Percentiles rank a stretch among this genome's conserved stretches.
Evolutionary conservation across 495 filamentous ascomycete species (phyloP).

Genomic region (Aspergillus indologenus): DNA sequence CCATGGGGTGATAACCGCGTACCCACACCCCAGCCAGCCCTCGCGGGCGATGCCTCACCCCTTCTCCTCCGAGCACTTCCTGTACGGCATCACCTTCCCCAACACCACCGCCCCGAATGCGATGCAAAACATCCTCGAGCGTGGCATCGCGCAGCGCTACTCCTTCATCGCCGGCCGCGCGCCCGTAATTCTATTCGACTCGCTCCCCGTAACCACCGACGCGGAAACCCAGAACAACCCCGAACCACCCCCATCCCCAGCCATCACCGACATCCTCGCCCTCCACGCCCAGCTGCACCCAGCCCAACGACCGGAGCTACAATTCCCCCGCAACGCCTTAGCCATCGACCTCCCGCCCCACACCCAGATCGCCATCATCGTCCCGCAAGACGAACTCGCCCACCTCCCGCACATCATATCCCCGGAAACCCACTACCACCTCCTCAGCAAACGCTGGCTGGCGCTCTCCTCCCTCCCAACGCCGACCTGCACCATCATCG

Average conservation of each 20-base stretch:
- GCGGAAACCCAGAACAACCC: not conserved
- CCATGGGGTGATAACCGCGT: not conserved
- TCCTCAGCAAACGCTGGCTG: constrained; percentile 13
- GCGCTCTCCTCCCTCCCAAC: constrained; percentile 9
- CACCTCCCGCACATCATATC: constrained; percentile 4
- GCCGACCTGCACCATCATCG: constrained; percentile 7
- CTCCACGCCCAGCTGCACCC: constrained; percentile 5
- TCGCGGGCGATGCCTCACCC: not conserved
- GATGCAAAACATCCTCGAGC: not conserved
- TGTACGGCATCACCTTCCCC: constrained; percentile 5
- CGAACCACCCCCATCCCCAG: not conserved
- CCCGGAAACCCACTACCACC: constrained; percentile 8
- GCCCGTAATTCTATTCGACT: constrained; percentile 8
- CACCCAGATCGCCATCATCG: not conserved
- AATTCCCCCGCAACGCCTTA: not conserved
- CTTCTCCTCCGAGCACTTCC: not conserved
- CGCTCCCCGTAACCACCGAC: not conserved
- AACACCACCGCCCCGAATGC: not conserved
- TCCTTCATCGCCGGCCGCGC: constrained; percentile 8
- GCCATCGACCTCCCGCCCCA: not conserved
- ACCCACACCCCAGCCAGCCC: constrained; percentile 1
- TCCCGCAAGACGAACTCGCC: constrained; percentile 5
- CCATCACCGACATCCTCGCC: not conserved
- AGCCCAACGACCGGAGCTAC: constrained; percentile 1
- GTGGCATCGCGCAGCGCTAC: constrained; percentile 5